Base-by-base conservation (phyloP, 1,139 yeast genomes). In the Taiozyma sp. region DNA sequence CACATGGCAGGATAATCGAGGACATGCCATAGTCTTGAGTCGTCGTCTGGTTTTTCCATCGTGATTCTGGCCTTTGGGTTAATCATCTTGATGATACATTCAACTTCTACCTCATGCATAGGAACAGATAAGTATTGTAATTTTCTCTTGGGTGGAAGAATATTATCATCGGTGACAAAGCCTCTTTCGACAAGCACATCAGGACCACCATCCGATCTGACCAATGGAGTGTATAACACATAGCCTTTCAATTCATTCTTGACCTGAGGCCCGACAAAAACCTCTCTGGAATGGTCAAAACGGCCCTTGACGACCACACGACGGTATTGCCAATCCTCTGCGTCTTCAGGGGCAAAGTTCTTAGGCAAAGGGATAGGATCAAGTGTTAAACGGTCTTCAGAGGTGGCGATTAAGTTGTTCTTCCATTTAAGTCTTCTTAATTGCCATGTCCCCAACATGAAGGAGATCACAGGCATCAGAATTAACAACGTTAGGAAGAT, bases 371-470 rank as follows among this genome's bases (percentile, higher is more conserved):
- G 83, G 42, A 87, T 70, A 0, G 97, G 87, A 2, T 84, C 83
- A 53, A 80, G 79, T 0, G 93, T 84, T 55, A 93, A 72, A 56
- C 91, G 74, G 60, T 89, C 88, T 66, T 93, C 97, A 64, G 95
- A 84, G 45, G 79, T 78, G 7, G 96, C 84, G 56, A 95, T 87
- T 56, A 93, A 74, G 51, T 83, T 80, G n/a, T 83, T 84, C 67
- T 95, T 95, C 99, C 99, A 93, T 54, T 81, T 74, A 51, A 93
- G 72, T 57, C 99, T 75, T 61, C 81, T 74, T 43, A 89, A 84
- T 70, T 93, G 99, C 99, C 99, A 93, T 52, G 95, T 81, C 2
- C 99, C 99, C 47, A 93, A 73, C 39, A 83, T 86, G 65, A 93
- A 89, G 10, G 96, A 81, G 1, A 91, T 76, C 0, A 91, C 76